Conservation (phyloP, 257 asterid genomes). For the Dorcoceras hygrometricum region DNA sequence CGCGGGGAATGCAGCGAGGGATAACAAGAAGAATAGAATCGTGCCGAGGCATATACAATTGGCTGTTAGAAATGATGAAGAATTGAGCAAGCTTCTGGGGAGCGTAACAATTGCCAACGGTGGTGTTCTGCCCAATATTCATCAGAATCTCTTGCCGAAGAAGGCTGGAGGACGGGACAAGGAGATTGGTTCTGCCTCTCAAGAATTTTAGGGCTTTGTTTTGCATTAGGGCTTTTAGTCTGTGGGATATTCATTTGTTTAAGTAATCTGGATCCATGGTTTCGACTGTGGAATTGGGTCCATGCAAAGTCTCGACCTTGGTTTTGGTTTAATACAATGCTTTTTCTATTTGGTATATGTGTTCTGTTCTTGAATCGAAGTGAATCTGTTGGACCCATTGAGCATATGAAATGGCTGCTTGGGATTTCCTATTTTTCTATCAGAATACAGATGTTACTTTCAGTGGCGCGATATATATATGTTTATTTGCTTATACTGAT, state of each 20-base stretch:
- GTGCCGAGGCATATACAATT: conserved; percentile 66
- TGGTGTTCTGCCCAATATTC: conserved; percentile 68
- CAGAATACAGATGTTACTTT: no score
- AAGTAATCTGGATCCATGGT: conserved; percentile 1
- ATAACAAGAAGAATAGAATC: conserved; percentile 63
- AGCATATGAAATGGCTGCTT: no score
- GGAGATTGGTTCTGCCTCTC: conserved; percentile 57
- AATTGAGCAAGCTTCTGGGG: conserved; percentile 56
- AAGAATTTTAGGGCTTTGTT: conserved; percentile 43
- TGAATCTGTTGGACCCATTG: no score
- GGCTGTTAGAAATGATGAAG: conserved; percentile 72
- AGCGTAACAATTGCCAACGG: conserved; percentile 63
- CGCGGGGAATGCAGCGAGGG: conserved; percentile 71
- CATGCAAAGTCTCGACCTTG: conserved; percentile 1
- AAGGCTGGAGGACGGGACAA: conserved; percentile 39
- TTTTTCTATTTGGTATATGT: neutral
- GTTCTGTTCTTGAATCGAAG: neutral
- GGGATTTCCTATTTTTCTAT: no score
- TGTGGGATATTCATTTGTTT: conserved; percentile 11
- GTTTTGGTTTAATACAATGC: neutral
- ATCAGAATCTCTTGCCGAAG: conserved; percentile 48
- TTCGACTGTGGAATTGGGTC: neutral
- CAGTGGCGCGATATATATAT: no score
- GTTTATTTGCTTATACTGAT: no score
- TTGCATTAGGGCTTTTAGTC: neutral